Evolutionary conservation across 176 grass and related monocot genomes (phyloP), one percentile per base, ranked within the genome.

Genomic region (Avena sativa): DNA sequence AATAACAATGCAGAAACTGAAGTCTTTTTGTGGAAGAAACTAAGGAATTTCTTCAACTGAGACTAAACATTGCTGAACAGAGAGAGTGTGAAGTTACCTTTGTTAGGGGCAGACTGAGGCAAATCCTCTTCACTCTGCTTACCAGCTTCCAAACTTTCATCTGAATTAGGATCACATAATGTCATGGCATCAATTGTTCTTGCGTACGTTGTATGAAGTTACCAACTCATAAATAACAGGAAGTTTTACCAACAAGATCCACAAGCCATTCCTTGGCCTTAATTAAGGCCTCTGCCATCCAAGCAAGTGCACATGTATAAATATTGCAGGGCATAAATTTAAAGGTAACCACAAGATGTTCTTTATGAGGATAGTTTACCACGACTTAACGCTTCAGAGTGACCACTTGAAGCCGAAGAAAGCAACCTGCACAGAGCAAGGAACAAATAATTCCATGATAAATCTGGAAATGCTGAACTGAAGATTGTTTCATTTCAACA

Each of bases 141-240:
- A 4, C 68, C 68, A 40, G 9, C 4, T 71, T 71, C 68, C 68
- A 71, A 71, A 71, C 68, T 43, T 71, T 1, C 19, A 38, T 72
- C 69, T 72, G 69, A 46, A 72, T 72, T 47, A 72, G 38, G 38
- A 72, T 47, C 69, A 71, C 69, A 7, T 72, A 72, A 44, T 38
- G 4, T 46, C 69, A 72, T 72, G 19, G 46, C 19, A 46, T 72
- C 69, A 72, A 40, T 72, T 72, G 69, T 36, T 72, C 34, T 72
- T 46, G 69, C 46, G 69, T 46, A 40, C 12, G 19, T 6, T 72
- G 20, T 61, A 46, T 72, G 19, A 44, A 47, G 69, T 21, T 72
- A 46, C 38, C 11, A 44, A 72, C 40, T 46, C 19, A 72, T 47
- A 46, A 47, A 46, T 12, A 43, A 61, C 8, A 61, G 46, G 40